Conservation (phyloP, 2,329 filamentous ascomycete genomes). For the Neofusicoccum ribis region DNA sequence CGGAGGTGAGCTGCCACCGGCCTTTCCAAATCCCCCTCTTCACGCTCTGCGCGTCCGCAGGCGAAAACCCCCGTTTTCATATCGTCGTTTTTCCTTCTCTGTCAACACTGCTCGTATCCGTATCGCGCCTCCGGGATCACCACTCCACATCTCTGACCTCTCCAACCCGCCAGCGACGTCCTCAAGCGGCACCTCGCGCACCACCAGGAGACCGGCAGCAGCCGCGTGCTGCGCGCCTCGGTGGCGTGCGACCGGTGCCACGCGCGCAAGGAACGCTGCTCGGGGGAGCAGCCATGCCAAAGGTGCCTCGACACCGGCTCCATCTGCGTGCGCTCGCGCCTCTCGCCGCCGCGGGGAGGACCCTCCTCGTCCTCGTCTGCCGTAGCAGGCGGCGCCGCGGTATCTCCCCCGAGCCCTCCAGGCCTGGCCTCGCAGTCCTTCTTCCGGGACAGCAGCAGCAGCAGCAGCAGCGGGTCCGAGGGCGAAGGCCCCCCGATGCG, state of each 20-base stretch:
- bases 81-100: background rate
- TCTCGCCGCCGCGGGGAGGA: background rate
- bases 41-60: background rate
- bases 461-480: background rate
- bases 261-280: slow-evolving; percentile 1
- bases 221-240: background rate
- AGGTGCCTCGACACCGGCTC: background rate
- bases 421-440: background rate
- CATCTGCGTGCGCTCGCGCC: background rate
- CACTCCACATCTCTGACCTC: background rate
- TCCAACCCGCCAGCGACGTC: background rate
- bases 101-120: too few species aligned
- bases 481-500: background rate
- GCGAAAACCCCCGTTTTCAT: background rate
- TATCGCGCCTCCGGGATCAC: too few species aligned
- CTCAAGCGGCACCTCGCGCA: background rate
- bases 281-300: background rate
- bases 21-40: background rate
- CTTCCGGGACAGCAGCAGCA: background rate
- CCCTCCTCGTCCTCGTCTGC: background rate
- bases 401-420: background rate
- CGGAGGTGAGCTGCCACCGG: background rate
- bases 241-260: background rate
- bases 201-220: background rate
- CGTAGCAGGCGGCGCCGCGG: background rate